Evolutionary conservation across 2,329 filamentous ascomycete species (phyloP), one percentile per base, ranked within the genome.

Genomic region (Fusarium sp.): DNA sequence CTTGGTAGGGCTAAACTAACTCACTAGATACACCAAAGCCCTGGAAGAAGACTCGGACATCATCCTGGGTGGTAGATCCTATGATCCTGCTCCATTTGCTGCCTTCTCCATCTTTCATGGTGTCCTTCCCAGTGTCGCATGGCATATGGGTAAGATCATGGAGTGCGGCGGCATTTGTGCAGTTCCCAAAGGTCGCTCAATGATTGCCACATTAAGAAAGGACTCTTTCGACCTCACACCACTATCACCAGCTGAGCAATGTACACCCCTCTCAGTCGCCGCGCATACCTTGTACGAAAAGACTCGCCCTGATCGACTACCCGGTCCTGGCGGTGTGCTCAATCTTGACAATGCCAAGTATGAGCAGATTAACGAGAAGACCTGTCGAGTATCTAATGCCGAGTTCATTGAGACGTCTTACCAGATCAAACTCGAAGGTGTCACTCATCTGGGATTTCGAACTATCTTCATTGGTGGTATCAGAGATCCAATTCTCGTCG

Each of bases 231-330:
- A 86, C 54, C 74, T 87, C 8, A 76, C 72, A 1, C 84, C 85
- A 0, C 63, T 84, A 0, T 74, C 78, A 7, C 76, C 81, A 1
- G 65, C 60, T 1, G 77, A 80, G 5, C 74, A 78, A 14, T 87
- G 85, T 62, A 86, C 83, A 1, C 80, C 82, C 0, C 53, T 83
- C 0, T 83, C 81, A 2, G 84, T 87, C 1, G 84, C 84, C 1
- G 82, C 85, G 0, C 85, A 87, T 65, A 83, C 84, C 1, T 74
- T 87, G 26, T 87, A 87, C 55, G 85, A 87, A 74, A 87, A 87
- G 71, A 79, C 81, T 0, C 72, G 85, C 7, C 85, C 86, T 0
- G 85, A 87, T 66, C 70, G 81, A 2, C 75, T 87, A 5, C 70
- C 77, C 9, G 85, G 85, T 0, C 86, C 85, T 2, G 86, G 85